phyloP scores from a whole-genome alignment of 768 basidiomycete species.

The Boletus rufocinnamomeus region DNA sequence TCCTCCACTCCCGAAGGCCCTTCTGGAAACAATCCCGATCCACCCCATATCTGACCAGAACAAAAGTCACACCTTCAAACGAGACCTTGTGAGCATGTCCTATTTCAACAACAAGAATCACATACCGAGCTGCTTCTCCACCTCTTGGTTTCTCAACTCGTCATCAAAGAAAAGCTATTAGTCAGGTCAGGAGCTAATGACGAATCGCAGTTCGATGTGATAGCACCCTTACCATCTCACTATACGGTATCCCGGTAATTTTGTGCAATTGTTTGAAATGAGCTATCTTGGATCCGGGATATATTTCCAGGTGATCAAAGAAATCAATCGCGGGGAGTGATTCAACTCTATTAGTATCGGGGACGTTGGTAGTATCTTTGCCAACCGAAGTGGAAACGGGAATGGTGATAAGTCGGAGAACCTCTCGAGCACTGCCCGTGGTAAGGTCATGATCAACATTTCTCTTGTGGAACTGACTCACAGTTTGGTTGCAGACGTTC shows the following conservation, averaged over 20 bases:
- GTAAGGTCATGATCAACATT: background rate
- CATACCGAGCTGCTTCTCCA: conserved; percentile 49
- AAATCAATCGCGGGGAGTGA: conserved; percentile 54
- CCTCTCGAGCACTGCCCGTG: conserved; percentile 64
- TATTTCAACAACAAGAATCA: background rate
- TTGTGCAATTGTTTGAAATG: conserved; percentile 78
- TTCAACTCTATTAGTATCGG: conserved; percentile 17
- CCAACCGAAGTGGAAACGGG: conserved; percentile 40
- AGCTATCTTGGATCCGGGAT: conserved; percentile 77
- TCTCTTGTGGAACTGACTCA: conserved; percentile 37
- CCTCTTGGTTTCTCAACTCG: conserved; percentile 58
- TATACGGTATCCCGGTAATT: conserved; percentile 74
- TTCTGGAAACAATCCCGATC: conserved; percentile 61
- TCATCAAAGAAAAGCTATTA: conserved; percentile 71
- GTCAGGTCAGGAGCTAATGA: background rate
- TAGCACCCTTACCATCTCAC: conserved; percentile 63
- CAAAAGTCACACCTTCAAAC: conserved; percentile 73
- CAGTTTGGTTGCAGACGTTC: conserved; percentile 70
- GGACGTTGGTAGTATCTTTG: conserved; percentile 20
- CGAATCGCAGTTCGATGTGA: background rate
- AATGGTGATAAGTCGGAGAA: conserved; percentile 63
- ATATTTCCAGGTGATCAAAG: conserved; percentile 75
- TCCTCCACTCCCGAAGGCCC: conserved; percentile 76
- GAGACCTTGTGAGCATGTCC: background rate
- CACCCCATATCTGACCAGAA: conserved; percentile 65